These are phyloP conservation scores for Hyaloraphidium curvatum DNA, from an alignment of 192 early-diverging fungal genomes.

Conservation along the genomic window DNA sequence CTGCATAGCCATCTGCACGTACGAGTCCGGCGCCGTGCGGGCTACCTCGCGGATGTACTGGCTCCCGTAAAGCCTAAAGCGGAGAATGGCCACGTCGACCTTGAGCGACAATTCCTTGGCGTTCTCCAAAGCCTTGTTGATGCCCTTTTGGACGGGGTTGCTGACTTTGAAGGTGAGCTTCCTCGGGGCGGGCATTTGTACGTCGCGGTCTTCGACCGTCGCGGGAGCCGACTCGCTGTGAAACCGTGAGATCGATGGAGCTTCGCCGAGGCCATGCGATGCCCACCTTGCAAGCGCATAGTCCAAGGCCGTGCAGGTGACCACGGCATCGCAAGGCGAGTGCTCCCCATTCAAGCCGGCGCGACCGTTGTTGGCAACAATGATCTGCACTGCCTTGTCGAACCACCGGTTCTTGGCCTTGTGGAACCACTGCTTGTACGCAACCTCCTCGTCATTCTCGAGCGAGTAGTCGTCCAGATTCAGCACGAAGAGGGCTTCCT, in stretches of 20 bases:
- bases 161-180: slow-evolving; percentile 7
- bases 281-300: not conserved
- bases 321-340: not conserved
- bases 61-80: not conserved
- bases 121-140: slow-evolving; percentile 7
- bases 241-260: slow-evolving; percentile 45
- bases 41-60: not conserved
- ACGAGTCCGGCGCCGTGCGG: slow-evolving; percentile 62
- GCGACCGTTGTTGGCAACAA: slow-evolving; percentile 64
- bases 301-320: not conserved
- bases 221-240: slow-evolving; percentile 20
- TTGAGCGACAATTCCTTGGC: not conserved
- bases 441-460: slow-evolving; percentile 32
- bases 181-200: slow-evolving; percentile 5
- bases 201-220: not conserved
- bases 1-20: slow-evolving; percentile 77
- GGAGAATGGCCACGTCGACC: not conserved
- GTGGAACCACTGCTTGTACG: slow-evolving; percentile 60
- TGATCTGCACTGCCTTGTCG: slow-evolving; percentile 82
- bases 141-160: slow-evolving; percentile 36
- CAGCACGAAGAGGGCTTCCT: slow-evolving; percentile 65
- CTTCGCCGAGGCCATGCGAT: slow-evolving; percentile 11
- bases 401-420: slow-evolving; percentile 84
- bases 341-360: slow-evolving; percentile 80
- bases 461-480: slow-evolving; percentile 66